Evolutionary conservation across 2,329 filamentous ascomycete species (phyloP), one percentile per base, ranked within the genome.

Genomic region (Ramularia endophylla): DNA sequence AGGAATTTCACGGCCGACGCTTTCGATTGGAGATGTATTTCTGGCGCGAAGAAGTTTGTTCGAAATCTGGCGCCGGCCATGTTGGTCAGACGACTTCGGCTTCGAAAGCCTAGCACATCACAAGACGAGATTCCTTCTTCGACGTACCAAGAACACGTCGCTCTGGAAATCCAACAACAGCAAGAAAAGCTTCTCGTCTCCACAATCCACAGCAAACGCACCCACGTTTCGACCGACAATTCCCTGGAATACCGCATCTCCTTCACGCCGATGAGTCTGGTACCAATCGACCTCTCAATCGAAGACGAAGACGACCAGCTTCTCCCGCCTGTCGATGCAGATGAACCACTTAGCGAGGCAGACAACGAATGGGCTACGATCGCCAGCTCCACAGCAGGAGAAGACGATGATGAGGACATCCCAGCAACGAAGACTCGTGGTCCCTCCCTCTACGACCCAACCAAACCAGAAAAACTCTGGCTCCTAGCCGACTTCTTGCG

Each of bases 41-140:
- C 75, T 37, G 90, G 89, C 0, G 88, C 89, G 12, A 77, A 84
- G 56, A 94, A 95, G 57, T 85, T 95, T 46, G 81, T 95, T 19
- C 78, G 83, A 11, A 83, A 85, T 19, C 68, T 97, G 8, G 84
- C 87, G 0, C 85, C 87, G 8, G 80, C 83, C 6, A 66, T 97
- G 1, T 69, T 97, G 2, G 71, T 80, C 11, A 77, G 75, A 46
- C 80, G 75, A 46, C 70, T 73, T 25, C 62, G 69, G 11, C 45
- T 71, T 46, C 57, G 63, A 32, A 64, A 59, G 2, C 22, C 22
- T 6, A 6, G 6, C 22, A 25, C 22, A 25, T 11, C 6, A 11
- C 41, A 60, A 15, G 17, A 41, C 3, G 46, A 46, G 3, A 11
- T n/a, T 6, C 32, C 32, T 8, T 18, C 20, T 13, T 36, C 44